Base-by-base conservation (phyloP, 768 basidiomycete species). In the Krasilnikovozyma curviuscula region DNA sequence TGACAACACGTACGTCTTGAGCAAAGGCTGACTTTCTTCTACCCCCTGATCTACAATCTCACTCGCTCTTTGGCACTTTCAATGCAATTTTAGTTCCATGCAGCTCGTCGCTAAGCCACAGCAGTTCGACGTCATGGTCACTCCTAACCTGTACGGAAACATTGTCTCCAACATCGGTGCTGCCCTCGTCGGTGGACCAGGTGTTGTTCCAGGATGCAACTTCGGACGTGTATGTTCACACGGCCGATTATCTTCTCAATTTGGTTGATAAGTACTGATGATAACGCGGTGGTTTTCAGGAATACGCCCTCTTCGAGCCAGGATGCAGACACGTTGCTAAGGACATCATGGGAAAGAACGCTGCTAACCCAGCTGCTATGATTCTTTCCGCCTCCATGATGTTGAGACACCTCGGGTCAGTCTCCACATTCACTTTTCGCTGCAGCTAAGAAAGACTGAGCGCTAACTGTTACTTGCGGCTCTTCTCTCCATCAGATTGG, bases 51-150 rank as follows among this genome's bases (percentile, higher is more conserved):
- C 41, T 2, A 18, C 28, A 44, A 29, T n/a, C 44, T n/a, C 27
- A 18, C 49, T 47, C 34, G 16, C 24, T 14, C 16, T n/a, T 5
- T 2, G 13, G 23, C 30, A 46, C 49, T 49, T 52, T n/a, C 57
- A 85, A 83, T 43, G 23, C 30, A 46, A 48, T 49, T 52, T n/a
- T 57, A 85, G 83, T 43, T 86, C 91, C 40, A 98, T 98, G 93
- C 93, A 98, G 68, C 79, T 98, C 56, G 93, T 98, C 53, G 83
- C 89, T 28, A 82, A 79, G 58, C 93, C 93, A 27, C 72, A 73
- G 55, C 93, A 98, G 65, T 98, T 98, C 61, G 93, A 98, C 61
- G 91, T 97, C 53, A 93, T 98, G 89, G 93, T 97, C 61, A 93
- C 91, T 84, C 88, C 85, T 48, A 88, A 91, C 67, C 32, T 98